These are phyloP conservation scores for Raffaelea arxii DNA, from an alignment of 2,329 filamentous ascomycete species.

Conservation along the genomic window DNA sequence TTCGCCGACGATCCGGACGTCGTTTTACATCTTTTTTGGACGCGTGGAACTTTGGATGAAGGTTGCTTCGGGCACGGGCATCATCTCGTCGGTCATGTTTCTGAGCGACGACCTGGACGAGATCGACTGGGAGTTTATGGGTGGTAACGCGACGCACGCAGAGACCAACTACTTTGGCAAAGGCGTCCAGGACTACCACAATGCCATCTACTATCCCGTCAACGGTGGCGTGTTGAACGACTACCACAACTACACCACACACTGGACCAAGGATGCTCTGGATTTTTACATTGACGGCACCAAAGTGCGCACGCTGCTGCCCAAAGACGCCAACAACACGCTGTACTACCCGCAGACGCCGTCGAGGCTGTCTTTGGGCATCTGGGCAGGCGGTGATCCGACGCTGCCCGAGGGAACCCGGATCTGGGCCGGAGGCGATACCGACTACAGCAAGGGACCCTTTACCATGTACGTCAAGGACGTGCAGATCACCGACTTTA, in stretches of 20 bases:
- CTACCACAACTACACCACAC: constrained; percentile 67
- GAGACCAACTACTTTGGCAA: constrained; percentile 76
- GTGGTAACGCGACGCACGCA: constrained; percentile 51
- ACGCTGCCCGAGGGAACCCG: constrained; percentile 39
- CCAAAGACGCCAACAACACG: constrained; percentile 51
- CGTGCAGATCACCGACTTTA: constrained; percentile 25
- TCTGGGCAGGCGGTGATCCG: constrained; percentile 55
- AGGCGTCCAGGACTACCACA: constrained; percentile 39
- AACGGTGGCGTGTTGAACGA: constrained; percentile 45
- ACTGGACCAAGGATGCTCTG: constrained; percentile 59
- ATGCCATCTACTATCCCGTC: constrained; percentile 49
- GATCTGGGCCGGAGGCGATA: constrained; percentile 48
- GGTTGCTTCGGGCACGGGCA: constrained; percentile 62
- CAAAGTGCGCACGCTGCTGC: constrained; percentile 53
- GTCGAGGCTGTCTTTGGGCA: constrained; percentile 58
- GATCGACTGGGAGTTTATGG: constrained; percentile 79
- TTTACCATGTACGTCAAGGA: constrained; percentile 55
- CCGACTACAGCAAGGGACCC: constrained; percentile 45
- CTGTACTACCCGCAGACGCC: constrained; percentile 67
- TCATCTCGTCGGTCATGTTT: constrained; percentile 75
- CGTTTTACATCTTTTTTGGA: constrained; percentile 82
- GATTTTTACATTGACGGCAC: constrained; percentile 62
- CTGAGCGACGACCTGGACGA: constrained; percentile 79
- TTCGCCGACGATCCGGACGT: constrained; percentile 67
- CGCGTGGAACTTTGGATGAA: constrained; percentile 70